Conservation (phyloP, 2,329 filamentous ascomycete species). For the Monosporascus cannonballus region DNA sequence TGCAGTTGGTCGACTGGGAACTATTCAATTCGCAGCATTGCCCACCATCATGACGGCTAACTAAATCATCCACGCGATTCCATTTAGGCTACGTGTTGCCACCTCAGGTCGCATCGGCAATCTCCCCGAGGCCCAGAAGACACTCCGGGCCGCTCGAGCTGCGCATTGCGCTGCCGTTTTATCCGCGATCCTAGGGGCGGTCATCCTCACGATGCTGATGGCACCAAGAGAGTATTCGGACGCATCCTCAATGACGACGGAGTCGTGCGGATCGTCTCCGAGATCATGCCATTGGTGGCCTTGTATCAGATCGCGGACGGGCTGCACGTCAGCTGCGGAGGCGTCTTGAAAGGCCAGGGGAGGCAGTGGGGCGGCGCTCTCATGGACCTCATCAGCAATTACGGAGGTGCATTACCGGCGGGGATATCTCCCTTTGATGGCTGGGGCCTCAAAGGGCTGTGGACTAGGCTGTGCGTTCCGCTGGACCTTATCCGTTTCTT, state of each 20-base stretch:
- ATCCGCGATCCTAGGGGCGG: conserved; percentile 59
- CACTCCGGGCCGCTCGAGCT: conserved; percentile 60
- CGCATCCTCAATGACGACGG: conserved; percentile 76
- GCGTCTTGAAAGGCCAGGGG: conserved; percentile 76
- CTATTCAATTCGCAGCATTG: conserved; percentile 73
- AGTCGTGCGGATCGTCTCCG: conserved; percentile 66
- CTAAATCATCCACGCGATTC: conserved; percentile 78
- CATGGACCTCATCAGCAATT: conserved; percentile 80
- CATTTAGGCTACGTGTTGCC: conserved; percentile 80
- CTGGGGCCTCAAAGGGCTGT: conserved; percentile 74
- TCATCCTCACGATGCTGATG: conserved; percentile 66
- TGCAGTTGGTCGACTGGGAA: conserved; percentile 73
- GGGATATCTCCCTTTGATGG: conserved; percentile 83
- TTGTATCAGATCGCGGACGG: conserved; percentile 89
- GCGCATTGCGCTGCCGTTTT: conserved; percentile 72
- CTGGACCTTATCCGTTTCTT: conserved; percentile 71
- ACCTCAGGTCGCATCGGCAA: conserved; percentile 75
- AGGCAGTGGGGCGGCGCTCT: conserved; percentile 77
- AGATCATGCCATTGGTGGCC: conserved; percentile 80
- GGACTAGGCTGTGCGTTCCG: conserved; percentile 78
- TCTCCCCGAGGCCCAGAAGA: conserved; percentile 63
- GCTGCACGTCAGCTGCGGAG: conserved; percentile 78
- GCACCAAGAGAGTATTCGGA: conserved; percentile 65
- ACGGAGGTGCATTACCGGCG: conserved; percentile 72
- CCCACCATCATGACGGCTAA: conserved; percentile 87